Evolutionary conservation across 139 green algal species (phyloP).

Genomic region (Coelastrella sp.): DNA sequence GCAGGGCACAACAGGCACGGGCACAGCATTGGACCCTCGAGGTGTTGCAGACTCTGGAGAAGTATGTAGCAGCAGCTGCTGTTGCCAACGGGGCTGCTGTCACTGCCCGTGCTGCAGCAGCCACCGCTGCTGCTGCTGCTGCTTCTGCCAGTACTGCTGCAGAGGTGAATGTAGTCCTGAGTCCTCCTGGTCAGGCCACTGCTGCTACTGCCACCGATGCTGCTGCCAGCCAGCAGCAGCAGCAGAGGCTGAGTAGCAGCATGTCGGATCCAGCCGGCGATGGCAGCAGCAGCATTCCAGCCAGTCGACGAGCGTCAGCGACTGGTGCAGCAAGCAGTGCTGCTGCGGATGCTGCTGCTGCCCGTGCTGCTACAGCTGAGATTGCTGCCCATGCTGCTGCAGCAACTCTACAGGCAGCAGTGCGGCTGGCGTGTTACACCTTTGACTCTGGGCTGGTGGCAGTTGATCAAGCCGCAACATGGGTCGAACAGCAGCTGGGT

Average conservation of each 20-base stretch:
- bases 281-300: not conserved
- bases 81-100: constrained; percentile 10
- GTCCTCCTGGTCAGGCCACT: not conserved
- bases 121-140: constrained; percentile 17
- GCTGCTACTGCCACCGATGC: constrained; percentile 5
- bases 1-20: not conserved
- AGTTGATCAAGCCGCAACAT: not conserved
- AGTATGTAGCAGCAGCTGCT: constrained; percentile 12
- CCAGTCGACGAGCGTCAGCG: not conserved
- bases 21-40: not conserved
- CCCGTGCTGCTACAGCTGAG: not conserved
- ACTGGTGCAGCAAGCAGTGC: not conserved
- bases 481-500: constrained; percentile 7
- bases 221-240: not conserved
- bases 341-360: constrained; percentile 23
- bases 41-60: not conserved
- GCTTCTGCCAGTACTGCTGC: not conserved
- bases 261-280: not conserved
- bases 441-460: not conserved
- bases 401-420: not conserved
- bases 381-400: not conserved
- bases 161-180: not conserved
- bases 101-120: not conserved
- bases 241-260: not conserved
- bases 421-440: constrained; percentile 14